Percentiles rank a stretch among this genome's conserved stretches.
Conservation (phyloP, 1,284 basidiomycete species). For the Tilletia caries region DNA sequence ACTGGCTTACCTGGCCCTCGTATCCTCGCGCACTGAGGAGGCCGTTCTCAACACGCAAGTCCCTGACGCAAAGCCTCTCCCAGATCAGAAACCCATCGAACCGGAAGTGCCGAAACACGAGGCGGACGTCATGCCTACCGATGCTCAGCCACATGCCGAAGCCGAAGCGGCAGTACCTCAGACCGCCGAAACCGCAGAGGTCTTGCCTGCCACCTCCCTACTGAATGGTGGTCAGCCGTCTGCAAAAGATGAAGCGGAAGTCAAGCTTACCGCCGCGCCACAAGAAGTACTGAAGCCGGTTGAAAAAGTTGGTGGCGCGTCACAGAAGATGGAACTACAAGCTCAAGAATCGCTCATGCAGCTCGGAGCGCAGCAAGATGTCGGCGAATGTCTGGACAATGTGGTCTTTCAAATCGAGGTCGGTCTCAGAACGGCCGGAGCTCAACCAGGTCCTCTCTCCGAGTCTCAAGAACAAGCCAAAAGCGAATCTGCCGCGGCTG, state of each 20-base stretch:
- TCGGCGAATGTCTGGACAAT: constrained; percentile 97
- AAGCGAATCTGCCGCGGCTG: background rate
- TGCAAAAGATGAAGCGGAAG: background rate
- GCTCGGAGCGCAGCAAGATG: constrained; percentile 90
- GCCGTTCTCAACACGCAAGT: constrained; percentile 16
- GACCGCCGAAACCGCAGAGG: constrained; percentile 14
- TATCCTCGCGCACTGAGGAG: constrained; percentile 83
- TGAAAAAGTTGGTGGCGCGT: background rate
- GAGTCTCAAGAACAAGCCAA: constrained; percentile 1
- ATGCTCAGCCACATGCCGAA: background rate
- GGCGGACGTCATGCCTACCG: background rate
- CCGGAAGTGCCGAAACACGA: background rate
- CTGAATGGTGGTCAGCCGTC: background rate
- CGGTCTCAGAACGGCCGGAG: constrained; percentile 65
- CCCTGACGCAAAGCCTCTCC: background rate
- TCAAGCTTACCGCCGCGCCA: background rate
- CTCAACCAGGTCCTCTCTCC: constrained; percentile 11
- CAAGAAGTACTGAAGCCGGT: background rate
- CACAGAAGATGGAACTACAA: background rate
- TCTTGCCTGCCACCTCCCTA: background rate
- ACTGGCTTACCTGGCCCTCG: constrained; percentile 84
- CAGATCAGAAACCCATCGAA: background rate
- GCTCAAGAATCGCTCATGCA: constrained; percentile 39
- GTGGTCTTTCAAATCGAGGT: constrained; percentile 98
- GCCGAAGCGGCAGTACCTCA: constrained; percentile 8